Percentiles rank a stretch among this genome's conserved stretches.
Conservation (phyloP, 75 land plant genomes). For the Gnetum montanum region DNA sequence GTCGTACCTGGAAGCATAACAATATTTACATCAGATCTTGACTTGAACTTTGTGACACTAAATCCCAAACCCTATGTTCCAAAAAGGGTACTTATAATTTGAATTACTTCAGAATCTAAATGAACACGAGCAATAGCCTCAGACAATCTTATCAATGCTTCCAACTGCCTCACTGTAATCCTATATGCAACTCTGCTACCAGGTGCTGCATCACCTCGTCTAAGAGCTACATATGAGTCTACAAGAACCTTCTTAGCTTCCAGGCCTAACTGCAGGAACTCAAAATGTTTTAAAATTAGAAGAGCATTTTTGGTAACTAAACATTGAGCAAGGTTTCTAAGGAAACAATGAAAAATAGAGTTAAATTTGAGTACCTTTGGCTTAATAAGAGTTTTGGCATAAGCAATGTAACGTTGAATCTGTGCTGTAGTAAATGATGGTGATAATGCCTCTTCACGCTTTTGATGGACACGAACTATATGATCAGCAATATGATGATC, state of each 20-base stretch:
- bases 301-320: no score
- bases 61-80: background rate
- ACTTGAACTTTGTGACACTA: background rate
- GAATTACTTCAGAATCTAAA: slow-evolving; percentile 56
- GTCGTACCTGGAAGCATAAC: slow-evolving; percentile 49
- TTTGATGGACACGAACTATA: slow-evolving; percentile 93
- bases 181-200: slow-evolving; percentile 95
- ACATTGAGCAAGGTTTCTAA: no score
- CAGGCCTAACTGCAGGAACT: slow-evolving; percentile 38
- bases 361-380: no score
- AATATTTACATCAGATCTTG: slow-evolving; percentile 1
- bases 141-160: slow-evolving; percentile 83
- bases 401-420: slow-evolving; percentile 87
- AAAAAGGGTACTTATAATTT: no score
- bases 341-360: no score
- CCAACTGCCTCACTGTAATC: slow-evolving; percentile 94
- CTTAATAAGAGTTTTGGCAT: slow-evolving; percentile 84
- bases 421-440: slow-evolving; percentile 85
- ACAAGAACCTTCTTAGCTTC: slow-evolving; percentile 88
- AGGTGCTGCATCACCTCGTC: slow-evolving; percentile 84
- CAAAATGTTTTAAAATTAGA: background rate
- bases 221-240: slow-evolving; percentile 86
- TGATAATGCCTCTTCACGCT: slow-evolving; percentile 81
- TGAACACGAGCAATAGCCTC: slow-evolving; percentile 91
- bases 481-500: slow-evolving; percentile 94